phyloP scores from a whole-genome alignment of 2,329 filamentous ascomycete genomes.

The Monilinia polystroma region DNA sequence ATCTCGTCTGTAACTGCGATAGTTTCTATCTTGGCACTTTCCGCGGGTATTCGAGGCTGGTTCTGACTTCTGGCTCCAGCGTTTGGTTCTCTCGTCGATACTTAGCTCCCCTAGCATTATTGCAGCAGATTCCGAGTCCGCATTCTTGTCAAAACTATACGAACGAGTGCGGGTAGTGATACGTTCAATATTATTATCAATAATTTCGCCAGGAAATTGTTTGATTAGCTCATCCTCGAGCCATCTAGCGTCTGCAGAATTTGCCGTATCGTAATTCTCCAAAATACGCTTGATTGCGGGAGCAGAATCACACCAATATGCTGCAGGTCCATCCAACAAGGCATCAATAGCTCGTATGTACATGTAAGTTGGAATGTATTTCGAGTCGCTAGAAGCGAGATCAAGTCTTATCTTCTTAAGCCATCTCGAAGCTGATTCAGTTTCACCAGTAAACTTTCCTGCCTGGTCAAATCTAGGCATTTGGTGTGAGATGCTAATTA shows the following conservation, averaged over 20 bases:
- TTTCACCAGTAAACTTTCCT: constrained; percentile 5
- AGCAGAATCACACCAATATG: constrained; percentile 11
- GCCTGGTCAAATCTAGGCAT: constrained; percentile 6
- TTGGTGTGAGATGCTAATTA: not conserved
- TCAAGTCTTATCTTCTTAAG: constrained; percentile 4
- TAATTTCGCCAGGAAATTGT: not conserved
- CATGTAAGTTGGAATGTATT: not conserved
- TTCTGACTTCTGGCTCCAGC: not conserved
- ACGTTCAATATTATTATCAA: not conserved
- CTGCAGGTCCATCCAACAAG: constrained; percentile 11
- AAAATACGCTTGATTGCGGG: constrained; percentile 2
- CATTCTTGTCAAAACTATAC: not conserved
- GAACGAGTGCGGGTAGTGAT: not conserved
- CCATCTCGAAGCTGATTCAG: constrained; percentile 13
- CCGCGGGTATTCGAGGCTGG: not conserved
- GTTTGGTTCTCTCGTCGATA: not conserved
- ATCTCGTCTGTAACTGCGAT: not conserved
- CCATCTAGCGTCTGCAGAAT: constrained; percentile 4
- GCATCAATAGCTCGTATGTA: constrained; percentile 1
- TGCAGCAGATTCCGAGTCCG: not conserved
- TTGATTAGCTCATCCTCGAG: constrained; percentile 13
- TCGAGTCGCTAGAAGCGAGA: not conserved
- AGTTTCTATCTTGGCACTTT: not conserved
- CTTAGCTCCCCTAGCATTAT: not conserved
- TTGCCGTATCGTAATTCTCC: constrained; percentile 8